Evolutionary conservation across 805 yeast genomes (phyloP), one percentile per base, ranked within the genome.

Genomic region (Suhomyces sp.): DNA sequence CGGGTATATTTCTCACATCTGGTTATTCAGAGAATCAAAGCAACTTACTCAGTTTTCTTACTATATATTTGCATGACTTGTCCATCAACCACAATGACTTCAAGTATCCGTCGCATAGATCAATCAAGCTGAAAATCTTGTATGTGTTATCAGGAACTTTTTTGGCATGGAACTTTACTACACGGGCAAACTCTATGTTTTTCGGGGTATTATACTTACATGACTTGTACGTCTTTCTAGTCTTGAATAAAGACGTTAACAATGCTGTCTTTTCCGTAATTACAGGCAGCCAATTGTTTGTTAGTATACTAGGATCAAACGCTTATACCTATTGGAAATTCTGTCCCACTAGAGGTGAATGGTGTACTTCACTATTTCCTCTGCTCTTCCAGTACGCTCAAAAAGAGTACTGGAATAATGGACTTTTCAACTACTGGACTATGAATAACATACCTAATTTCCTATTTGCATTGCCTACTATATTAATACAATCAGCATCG

Each of bases 391-490:
- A 81, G 3, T 89, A 78, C 66, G 88, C 96, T 6, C 99, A 94
- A 68, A 54, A 70, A 1, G 77, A 83, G 57, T 91, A 93, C 67
- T 94, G 99, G 99, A 81, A 84, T 59, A 79, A 76, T 44, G 98
- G 99, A 0, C 82, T 92, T 49, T 67, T 94, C 52, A 74, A 70
- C 41, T 94, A 94, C 69, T 94, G 97, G 93, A 87, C 94, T 0
- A 54, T 76, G 0, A 84, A 83, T 62, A 93, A 94, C 61, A 68
- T 89, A 6, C 97, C 97, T 9, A 88, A 92, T 67, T 93, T 94
- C 65, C 27, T 85, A 8, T 74, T 94, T 60, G 93, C 88, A 0
- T 52, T 81, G 1, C 98, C 98, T 2, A 82, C 85, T 15, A 63
- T 88, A 6, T 24, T 73, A 1, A 64, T 87, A 2, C 66, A 87